Conservation (phyloP, 257 asterid genomes). For the Coffea canephora region DNA sequence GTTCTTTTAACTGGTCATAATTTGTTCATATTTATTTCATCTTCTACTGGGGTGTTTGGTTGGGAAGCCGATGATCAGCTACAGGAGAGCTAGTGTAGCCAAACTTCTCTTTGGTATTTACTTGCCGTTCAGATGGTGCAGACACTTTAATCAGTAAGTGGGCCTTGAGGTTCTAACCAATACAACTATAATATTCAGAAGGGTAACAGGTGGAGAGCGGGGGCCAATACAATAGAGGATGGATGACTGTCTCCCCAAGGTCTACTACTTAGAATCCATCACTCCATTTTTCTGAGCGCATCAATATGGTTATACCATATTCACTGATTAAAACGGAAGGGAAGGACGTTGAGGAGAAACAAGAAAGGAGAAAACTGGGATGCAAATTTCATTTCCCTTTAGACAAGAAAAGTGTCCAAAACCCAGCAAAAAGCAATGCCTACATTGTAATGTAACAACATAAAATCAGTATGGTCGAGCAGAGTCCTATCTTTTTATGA, state of each 20-base stretch:
- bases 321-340: not conserved
- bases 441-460: not conserved
- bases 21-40: not conserved
- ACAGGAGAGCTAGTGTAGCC: constrained; percentile 13
- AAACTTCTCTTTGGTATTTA: constrained; percentile 7
- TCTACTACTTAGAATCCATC: not conserved
- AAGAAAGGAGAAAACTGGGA: not conserved
- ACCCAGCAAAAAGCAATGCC: not conserved
- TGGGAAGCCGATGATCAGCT: not conserved
- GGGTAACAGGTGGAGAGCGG: constrained; percentile 31
- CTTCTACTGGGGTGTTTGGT: not conserved
- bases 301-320: not conserved
- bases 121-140: constrained; percentile 35
- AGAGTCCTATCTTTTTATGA: not conserved
- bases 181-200: constrained; percentile 20
- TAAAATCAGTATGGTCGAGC: not conserved
- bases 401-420: not conserved
- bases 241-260: constrained; percentile 24
- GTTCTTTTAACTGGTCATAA: constrained; percentile 4
- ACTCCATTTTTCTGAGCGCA: not conserved
- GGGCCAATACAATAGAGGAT: constrained; percentile 28
- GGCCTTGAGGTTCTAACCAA: constrained; percentile 27
- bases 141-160: constrained; percentile 42
- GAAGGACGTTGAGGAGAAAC: too few species aligned
- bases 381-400: too few species aligned